These are phyloP conservation scores for Erucastrum elatum DNA, from an alignment of 345 rosid species.

Conservation along the genomic window DNA sequence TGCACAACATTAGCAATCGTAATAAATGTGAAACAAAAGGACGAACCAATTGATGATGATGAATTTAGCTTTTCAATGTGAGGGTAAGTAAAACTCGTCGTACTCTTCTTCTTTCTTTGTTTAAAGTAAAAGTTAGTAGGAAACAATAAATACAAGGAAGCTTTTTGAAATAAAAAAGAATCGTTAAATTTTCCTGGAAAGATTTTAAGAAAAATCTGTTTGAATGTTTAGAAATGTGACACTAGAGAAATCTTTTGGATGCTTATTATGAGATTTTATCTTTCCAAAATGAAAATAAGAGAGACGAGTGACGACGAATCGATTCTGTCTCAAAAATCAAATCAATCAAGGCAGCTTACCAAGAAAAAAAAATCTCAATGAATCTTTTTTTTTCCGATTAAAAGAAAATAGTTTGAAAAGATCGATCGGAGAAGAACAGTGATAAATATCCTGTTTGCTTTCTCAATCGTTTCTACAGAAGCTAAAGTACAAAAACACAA, in stretches of 20 bases:
- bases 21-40: conserved; percentile 10
- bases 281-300: not conserved
- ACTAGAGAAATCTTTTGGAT: not conserved
- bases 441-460: conserved; percentile 24
- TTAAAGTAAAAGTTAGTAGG: not conserved
- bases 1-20: conserved; percentile 22
- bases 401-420: conserved; percentile 31
- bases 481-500: not conserved
- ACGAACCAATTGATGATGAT: conserved; percentile 5
- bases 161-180: conserved; percentile 11
- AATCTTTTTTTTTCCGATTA: not conserved
- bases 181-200: not conserved
- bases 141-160: conserved; percentile 27
- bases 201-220: not conserved
- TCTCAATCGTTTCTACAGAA: conserved; percentile 27
- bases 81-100: conserved; percentile 9
- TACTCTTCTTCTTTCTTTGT: not conserved
- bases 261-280: not conserved
- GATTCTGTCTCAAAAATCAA: conserved; percentile 39
- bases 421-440: conserved; percentile 27
- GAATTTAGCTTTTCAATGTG: not conserved
- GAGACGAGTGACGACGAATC: conserved; percentile 28
- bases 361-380: not conserved
- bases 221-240: not conserved
- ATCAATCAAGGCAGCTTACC: conserved; percentile 27